phyloP scores from a whole-genome alignment of 768 basidiomycete genomes.

The Crassisporium funariophilum region DNA sequence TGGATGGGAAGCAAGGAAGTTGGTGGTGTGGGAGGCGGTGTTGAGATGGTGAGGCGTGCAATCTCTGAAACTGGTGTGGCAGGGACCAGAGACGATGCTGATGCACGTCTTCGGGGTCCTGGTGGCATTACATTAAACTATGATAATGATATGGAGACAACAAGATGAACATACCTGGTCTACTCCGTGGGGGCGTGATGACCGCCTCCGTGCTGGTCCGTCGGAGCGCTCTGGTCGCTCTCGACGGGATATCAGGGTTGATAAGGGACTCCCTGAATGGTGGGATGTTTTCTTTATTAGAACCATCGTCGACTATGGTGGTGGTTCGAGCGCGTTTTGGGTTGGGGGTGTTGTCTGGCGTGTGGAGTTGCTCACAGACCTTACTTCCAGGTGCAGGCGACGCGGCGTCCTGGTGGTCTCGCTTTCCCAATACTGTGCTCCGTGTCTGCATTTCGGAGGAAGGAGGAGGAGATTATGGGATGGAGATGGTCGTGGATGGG shows the following conservation, averaged over 20 bases:
- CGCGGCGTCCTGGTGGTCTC: constrained; percentile 40
- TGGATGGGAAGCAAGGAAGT: constrained; percentile 49
- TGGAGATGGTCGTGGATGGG: constrained; percentile 25
- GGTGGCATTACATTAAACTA: constrained; percentile 11
- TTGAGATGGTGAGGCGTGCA: constrained; percentile 47
- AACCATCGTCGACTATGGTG: constrained; percentile 46
- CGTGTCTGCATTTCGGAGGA: constrained; percentile 43
- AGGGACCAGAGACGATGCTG: constrained; percentile 46
- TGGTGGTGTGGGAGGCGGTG: constrained; percentile 67
- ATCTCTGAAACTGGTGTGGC: constrained; percentile 49
- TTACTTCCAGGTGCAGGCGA: constrained; percentile 25
- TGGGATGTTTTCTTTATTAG: constrained; percentile 82
- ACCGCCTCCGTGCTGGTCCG: constrained; percentile 38
- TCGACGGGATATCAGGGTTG: constrained; percentile 36
- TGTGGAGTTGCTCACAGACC: constrained; percentile 47
- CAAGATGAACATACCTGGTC: constrained; percentile 42
- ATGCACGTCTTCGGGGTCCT: constrained; percentile 52
- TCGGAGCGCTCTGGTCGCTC: constrained; percentile 42
- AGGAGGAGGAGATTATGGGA: constrained; percentile 13
- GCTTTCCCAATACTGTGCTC: constrained; percentile 56
- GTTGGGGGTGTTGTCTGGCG: constrained; percentile 65
- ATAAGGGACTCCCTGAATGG: constrained; percentile 48
- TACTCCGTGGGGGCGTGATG: constrained; percentile 44
- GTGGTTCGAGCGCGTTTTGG: constrained; percentile 65
- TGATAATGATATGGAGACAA: constrained; percentile 6